Base-by-base conservation (phyloP, 75 land plant species). In the Picea sitchensis region DNA sequence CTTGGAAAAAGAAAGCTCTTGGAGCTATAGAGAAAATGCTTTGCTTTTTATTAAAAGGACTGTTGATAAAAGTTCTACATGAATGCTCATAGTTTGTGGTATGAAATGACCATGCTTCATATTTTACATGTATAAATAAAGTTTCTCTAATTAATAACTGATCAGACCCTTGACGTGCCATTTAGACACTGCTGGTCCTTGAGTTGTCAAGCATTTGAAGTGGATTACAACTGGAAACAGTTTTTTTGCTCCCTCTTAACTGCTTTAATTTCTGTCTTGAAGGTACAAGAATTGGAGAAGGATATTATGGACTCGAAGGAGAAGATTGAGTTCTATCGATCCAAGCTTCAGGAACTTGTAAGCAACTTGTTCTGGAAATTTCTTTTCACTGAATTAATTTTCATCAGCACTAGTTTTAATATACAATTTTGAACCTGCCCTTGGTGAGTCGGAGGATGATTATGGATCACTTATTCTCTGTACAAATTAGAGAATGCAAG, bases 261-360 rank as follows among this genome's bases (percentile, higher is more conserved):
- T 7, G 8, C 26, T 73, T 31, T 77, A 51, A 23, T 15, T n/a
- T 51, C 41, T 81, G 64, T 21, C 79, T 47, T 78, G 80, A 34
- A 90, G 96, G 92, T 82, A 64, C 84, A 83, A 56, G 87, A 82
- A 65, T 59, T 84, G 36, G 89, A 86, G 65, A 92, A 90, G 74
- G 85, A 86, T 73, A 81, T 96, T 58, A 74, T 96, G 85, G 93
- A 96, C 76, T 93, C 98, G 2, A 96, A 83, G 76, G 95, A 94
- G 77, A 96, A 96, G 88, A 78, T 89, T 65, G 98, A 92, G 23
- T 94, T 77, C 32, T 96, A 96, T 80, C 95, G 99, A 47, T 80
- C 90, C 14, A 96, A 91, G 84, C 89, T 96, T 85, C 99, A 96
- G 82, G 99, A 96, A 77, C 88, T 96, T 81, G 99, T 96, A 72